Evolutionary conservation across 2,329 filamentous ascomycete genomes (phyloP), one percentile per base, ranked within the genome.

Genomic region (Plenodomus lindquistii): DNA sequence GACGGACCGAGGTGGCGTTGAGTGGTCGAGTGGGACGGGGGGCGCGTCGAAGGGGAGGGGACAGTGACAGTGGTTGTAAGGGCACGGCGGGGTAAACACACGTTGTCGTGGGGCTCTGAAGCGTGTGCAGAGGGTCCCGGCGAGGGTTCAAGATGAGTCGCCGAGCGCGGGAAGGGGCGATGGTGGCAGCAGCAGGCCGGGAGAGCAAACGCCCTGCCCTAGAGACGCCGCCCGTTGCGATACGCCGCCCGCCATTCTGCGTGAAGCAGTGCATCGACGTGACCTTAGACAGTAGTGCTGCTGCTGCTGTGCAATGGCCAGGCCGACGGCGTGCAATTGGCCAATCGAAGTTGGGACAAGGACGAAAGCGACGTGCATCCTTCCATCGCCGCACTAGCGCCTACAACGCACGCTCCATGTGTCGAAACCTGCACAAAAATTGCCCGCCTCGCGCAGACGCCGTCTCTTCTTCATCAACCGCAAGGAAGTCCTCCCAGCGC

Each of bases 1-100:
- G 75, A 69, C 87, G 57, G 48, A 66, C 60, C 4, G 35, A 18
- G 31, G 54, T 48, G 39, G 54, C 44, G 42, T 61, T 51, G 46
- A 61, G 52, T 37, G 55, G 58, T 36, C 58, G 55, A 42, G 50
- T 48, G 37, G 56, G 45, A 41, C 46, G 44, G 42, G 52, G 51
- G 39, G 59, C 46, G 36, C 60, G 62, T 48, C 61, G 66, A 38
- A 60, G 38, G 40, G 39, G 39, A 40, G 60, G 60, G 57, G 62
- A 50, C 39, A 48, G 51, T 55, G 50, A 57, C 49, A 55, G 56
- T 42, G 53, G 54, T 18, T 46, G 58, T 44, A 52, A 37, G 36
- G 54, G 52, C 40, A 40, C 55, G 59, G 67, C 60, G 66, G 66
- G 63, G 65, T 62, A 66, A 55, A 48, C 49, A 51, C 52, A 42